These are phyloP conservation scores for Rhodamnia argentea DNA, from an alignment of 345 rosid species.

Conservation along the genomic window DNA sequence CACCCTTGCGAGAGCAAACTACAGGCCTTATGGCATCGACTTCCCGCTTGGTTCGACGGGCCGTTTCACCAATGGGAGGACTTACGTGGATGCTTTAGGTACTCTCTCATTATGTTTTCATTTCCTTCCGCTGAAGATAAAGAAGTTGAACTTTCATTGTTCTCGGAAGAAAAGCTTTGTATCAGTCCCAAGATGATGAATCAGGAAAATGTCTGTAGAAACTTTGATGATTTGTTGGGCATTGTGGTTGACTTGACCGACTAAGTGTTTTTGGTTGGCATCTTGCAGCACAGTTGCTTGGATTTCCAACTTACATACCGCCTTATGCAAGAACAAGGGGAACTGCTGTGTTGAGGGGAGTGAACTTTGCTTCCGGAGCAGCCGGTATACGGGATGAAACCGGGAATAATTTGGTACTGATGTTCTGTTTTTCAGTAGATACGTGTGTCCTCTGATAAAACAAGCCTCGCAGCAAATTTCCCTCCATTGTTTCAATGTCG, in stretches of 20 bases:
- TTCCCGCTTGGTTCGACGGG: slow-evolving; percentile 72
- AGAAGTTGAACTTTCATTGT: background rate
- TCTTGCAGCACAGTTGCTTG: slow-evolving; percentile 59
- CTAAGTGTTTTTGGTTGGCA: background rate
- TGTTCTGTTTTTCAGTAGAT: too few relatives aligned
- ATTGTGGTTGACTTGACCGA: background rate
- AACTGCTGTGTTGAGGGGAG: slow-evolving; percentile 39
- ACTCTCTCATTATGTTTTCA: background rate
- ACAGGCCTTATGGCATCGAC: slow-evolving; percentile 85
- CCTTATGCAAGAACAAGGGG: slow-evolving; percentile 61
- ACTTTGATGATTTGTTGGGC: background rate
- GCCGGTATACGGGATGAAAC: slow-evolving; percentile 90
- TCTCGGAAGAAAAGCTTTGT: background rate
- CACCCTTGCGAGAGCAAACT: slow-evolving; percentile 74
- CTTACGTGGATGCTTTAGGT: slow-evolving; percentile 81
- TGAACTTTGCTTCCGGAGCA: slow-evolving; percentile 85
- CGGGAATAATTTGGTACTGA: slow-evolving; percentile 68
- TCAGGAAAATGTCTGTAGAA: background rate
- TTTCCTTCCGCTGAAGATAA: background rate
- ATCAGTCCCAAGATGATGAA: background rate
- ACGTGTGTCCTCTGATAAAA: too few relatives aligned
- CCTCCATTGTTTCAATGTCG: too few relatives aligned
- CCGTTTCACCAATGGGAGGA: slow-evolving; percentile 77
- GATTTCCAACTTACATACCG: slow-evolving; percentile 50
- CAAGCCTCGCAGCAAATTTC: too few relatives aligned